Percentiles rank a stretch among this genome's conserved stretches.
Conservation (phyloP, 2,329 filamentous ascomycete genomes). For the Blastomyces emzantsi region DNA sequence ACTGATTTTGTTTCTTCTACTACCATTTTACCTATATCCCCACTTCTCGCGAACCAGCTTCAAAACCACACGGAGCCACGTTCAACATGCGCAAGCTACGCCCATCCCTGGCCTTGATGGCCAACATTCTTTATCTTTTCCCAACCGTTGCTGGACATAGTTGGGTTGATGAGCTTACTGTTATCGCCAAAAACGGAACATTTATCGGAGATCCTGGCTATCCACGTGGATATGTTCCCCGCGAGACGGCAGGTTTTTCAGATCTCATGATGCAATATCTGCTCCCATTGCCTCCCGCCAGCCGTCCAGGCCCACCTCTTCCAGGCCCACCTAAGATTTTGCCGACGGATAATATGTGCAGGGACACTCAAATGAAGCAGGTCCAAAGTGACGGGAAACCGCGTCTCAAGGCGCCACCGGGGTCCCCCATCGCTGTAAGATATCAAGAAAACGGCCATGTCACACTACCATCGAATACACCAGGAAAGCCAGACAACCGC, state of each 20-base stretch:
- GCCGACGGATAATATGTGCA: slow-evolving; percentile 52
- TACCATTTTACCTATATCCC: neutral
- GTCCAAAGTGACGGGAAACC: slow-evolving; percentile 53
- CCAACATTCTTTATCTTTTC: slow-evolving; percentile 23
- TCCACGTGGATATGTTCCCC: slow-evolving; percentile 58
- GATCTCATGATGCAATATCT: slow-evolving; percentile 55
- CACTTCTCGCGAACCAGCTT: neutral
- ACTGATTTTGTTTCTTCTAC: neutral
- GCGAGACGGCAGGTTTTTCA: slow-evolving; percentile 47
- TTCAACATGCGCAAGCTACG: neutral
- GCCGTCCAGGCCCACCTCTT: neutral
- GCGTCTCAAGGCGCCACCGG: slow-evolving; percentile 51
- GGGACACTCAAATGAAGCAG: slow-evolving; percentile 50
- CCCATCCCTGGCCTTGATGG: slow-evolving; percentile 9
- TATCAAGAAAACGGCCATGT: slow-evolving; percentile 74
- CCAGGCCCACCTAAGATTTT: slow-evolving; percentile 34
- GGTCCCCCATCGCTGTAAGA: slow-evolving; percentile 56
- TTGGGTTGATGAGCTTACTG: slow-evolving; percentile 70
- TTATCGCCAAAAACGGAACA: slow-evolving; percentile 63
- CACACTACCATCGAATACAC: slow-evolving; percentile 45
- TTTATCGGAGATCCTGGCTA: slow-evolving; percentile 65
- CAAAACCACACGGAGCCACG: neutral
- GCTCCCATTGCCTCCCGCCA: slow-evolving; percentile 47
- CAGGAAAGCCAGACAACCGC: slow-evolving; percentile 55
- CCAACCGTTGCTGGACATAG: slow-evolving; percentile 51